Base-by-base conservation (phyloP, 257 asterid genomes). In the Solanum chiquidenum region DNA sequence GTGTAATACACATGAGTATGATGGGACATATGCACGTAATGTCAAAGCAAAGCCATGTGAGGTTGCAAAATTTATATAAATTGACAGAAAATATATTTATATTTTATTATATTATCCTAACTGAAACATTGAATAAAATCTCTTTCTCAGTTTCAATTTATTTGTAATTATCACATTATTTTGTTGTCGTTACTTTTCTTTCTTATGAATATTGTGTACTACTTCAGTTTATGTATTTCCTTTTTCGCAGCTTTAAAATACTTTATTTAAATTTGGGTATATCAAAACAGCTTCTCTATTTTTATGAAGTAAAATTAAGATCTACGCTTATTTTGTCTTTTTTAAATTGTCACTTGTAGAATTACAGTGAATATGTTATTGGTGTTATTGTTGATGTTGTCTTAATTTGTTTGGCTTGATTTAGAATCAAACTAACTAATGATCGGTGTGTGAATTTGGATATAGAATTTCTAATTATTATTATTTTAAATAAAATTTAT, bases 31-130 rank as follows among this genome's bases (percentile, higher is more conserved):
- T 86, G 83, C 91, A 87, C 49, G 86, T 85, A 88, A 87, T 87
- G 92, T 91, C 93, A 91, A 90, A 87, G 66, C 85, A 88, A 88
- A 83, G 86, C 91, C 93, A 90, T 90, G 93, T 90, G 93, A 87
- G 86, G 71, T 88, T 86, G 86, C 88, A 87, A 75, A 83, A 35
- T 37, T 21, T 87, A 83, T 85, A 85, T 38, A 33, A 85, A 25
- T 88, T 68, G 66, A 37, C 80, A 25, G 68, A 42, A 62, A 64
- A 82, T 62, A 83, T 58, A 66, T 34, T 66, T 49, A 49, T 82
- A 80, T 29, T 46, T 42, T 79, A 62, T 29, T 14, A 69, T 69
- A 69, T 69, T 83, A 37, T 64, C 84, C 23, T 42, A 69, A 44
- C 27, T 25, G 83, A 58, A 79, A 71, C 90, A 87, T 66, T 77